A percentile compares a stretch with the other conserved stretches of the same genome.
Evolutionary conservation across 129 eudicot species (phyloP).

Genomic region (Apium graveolens): DNA sequence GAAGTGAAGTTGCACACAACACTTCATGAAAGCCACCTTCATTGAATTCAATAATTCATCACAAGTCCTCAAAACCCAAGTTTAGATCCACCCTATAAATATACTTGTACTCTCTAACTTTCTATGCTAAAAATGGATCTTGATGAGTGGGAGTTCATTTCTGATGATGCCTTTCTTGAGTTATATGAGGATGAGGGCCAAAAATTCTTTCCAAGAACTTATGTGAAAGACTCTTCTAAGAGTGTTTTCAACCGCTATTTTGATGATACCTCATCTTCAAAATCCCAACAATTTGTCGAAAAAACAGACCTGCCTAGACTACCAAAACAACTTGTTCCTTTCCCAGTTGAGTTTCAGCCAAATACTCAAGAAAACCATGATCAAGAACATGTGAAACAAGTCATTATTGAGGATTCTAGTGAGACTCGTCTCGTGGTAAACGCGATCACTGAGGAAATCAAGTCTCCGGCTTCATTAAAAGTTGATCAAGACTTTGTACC

Average conservation of each 20-base stretch:
- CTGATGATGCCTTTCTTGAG: constrained; percentile 62
- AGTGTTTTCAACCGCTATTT: constrained; percentile 42
- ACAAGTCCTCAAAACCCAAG: not conserved
- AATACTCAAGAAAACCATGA: constrained; percentile 9
- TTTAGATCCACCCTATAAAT: constrained; percentile 1
- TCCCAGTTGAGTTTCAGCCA: constrained; percentile 39
- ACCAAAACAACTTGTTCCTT: constrained; percentile 34
- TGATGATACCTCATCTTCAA: constrained; percentile 24
- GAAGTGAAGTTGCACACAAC: constrained; percentile 28
- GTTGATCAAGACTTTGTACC: constrained; percentile 53
- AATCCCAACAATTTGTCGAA: constrained; percentile 46
- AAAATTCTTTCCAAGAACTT: constrained; percentile 35
- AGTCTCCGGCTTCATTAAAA: constrained; percentile 9
- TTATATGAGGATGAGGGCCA: constrained; percentile 48
- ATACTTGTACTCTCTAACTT: constrained; percentile 3
- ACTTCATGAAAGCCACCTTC: constrained; percentile 40
- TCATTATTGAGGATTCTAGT: not conserved
- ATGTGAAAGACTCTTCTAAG: constrained; percentile 21
- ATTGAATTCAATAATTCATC: constrained; percentile 31
- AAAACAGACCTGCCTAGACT: constrained; percentile 23
- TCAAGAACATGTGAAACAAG: constrained; percentile 24
- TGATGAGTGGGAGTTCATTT: constrained; percentile 71
- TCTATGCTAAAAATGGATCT: constrained; percentile 44
- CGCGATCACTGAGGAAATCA: constrained; percentile 3
- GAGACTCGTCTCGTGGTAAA: not conserved